A percentile compares a stretch with the other conserved stretches of the same genome.
phyloP scores from a whole-genome alignment of 2,329 filamentous ascomycete genomes.

The Curvularia sp. region DNA sequence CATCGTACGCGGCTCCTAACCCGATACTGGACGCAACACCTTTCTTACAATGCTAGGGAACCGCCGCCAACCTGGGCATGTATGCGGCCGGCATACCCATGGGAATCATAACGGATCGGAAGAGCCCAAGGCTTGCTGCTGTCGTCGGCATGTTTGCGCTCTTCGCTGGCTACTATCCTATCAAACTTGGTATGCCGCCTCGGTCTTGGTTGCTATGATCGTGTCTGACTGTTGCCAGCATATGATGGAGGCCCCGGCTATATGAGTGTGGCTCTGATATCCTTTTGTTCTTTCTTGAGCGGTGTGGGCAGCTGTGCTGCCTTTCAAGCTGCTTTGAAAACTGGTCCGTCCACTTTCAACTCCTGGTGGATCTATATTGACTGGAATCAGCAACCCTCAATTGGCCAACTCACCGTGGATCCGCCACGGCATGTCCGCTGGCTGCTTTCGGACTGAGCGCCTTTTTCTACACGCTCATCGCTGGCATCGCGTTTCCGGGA shows the following conservation, averaged over 20 bases:
- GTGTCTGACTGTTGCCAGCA: slow-evolving; percentile 58
- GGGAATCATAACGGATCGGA: slow-evolving; percentile 83
- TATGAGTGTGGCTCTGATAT: slow-evolving; percentile 66
- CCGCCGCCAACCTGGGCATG: slow-evolving; percentile 90
- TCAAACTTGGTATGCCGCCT: slow-evolving; percentile 65
- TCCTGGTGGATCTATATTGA: not conserved
- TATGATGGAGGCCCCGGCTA: slow-evolving; percentile 72
- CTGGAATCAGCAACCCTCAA: slow-evolving; percentile 74
- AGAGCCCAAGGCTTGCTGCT: slow-evolving; percentile 80
- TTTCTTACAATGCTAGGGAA: slow-evolving; percentile 52
- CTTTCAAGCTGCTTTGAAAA: slow-evolving; percentile 88
- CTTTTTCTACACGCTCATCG: slow-evolving; percentile 90
- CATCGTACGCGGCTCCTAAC: slow-evolving; percentile 65
- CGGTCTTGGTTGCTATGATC: not conserved
- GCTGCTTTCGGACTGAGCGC: slow-evolving; percentile 94
- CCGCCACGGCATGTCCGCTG: slow-evolving; percentile 90
- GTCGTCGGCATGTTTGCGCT: slow-evolving; percentile 76
- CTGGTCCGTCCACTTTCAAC: slow-evolving; percentile 50
- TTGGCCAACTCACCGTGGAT: slow-evolving; percentile 89
- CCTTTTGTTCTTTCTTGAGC: slow-evolving; percentile 83
- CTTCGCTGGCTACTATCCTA: slow-evolving; percentile 81
- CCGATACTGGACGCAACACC: not conserved
- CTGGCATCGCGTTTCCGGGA: slow-evolving; percentile 78
- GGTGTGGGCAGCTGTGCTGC: slow-evolving; percentile 89
- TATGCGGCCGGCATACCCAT: slow-evolving; percentile 89